Conservation (phyloP, 139 green algal genomes). For the Pleodorina starrii region DNA sequence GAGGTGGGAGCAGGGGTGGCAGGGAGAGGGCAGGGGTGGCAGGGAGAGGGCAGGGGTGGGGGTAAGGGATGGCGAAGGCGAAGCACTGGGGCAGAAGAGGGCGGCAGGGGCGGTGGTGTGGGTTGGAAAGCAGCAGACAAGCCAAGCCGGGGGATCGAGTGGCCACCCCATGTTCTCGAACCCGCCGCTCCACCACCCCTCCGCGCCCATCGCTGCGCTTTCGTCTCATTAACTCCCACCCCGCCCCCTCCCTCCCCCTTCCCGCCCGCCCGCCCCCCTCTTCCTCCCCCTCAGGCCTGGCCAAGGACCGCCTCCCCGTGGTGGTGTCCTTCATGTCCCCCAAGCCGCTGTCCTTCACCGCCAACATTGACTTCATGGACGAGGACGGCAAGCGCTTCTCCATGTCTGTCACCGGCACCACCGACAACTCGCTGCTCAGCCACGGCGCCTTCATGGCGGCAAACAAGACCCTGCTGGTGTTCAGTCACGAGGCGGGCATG, state of each 20-base stretch:
- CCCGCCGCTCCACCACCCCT: no score
- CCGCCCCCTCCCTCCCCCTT: not conserved
- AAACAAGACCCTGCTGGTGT: slow-evolving; percentile 43
- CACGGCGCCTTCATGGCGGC: slow-evolving; percentile 70
- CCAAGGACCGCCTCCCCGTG: slow-evolving; percentile 83
- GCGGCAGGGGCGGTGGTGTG: no score
- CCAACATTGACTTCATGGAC: slow-evolving; percentile 85
- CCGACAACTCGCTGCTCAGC: slow-evolving; percentile 83
- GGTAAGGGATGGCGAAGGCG: no score
- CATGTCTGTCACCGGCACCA: slow-evolving; percentile 73
- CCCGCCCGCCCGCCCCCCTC: not conserved
- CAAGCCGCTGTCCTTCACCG: slow-evolving; percentile 81
- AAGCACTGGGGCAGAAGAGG: no score
- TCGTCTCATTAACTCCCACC: not conserved
- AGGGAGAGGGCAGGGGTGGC: not conserved
- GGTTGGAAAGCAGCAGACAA: no score
- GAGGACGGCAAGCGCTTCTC: slow-evolving; percentile 77
- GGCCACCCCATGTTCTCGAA: no score
- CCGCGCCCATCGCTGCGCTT: not conserved
- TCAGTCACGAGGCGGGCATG: slow-evolving; percentile 35
- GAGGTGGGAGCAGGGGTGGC: not conserved
- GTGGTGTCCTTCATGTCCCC: slow-evolving; percentile 73
- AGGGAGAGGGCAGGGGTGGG: no score
- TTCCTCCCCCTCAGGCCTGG: slow-evolving; percentile 69
- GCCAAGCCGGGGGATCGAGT: no score